Evolutionary conservation across 192 early-diverging fungal species (phyloP).

Genomic region (Backusella mclennaniae): DNA sequence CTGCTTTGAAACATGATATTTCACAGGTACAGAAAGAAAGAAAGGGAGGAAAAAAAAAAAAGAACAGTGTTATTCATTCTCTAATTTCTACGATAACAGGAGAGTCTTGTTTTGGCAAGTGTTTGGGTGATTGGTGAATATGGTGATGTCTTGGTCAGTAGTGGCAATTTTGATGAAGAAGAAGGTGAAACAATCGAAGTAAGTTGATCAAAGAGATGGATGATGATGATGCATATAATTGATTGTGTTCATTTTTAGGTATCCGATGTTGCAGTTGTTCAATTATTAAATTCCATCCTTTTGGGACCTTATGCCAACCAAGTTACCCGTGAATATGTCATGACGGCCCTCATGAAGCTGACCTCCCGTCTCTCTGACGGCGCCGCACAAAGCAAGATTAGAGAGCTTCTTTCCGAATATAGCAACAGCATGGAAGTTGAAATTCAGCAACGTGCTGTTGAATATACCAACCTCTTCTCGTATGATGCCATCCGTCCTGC

Average conservation of each 20-base stretch:
- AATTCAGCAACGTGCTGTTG: constrained; percentile 92
- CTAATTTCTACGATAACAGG: constrained; percentile 54
- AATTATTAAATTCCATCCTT: constrained; percentile 72
- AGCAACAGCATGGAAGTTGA: constrained; percentile 81
- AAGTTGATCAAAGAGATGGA: constrained; percentile 1
- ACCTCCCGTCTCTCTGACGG: constrained; percentile 71
- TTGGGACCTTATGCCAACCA: constrained; percentile 79
- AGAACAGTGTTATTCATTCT: not conserved
- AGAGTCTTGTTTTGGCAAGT: constrained; percentile 84
- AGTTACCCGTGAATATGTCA: constrained; percentile 75
- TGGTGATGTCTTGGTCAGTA: constrained; percentile 84
- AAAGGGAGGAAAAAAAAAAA: not conserved
- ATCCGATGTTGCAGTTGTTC: constrained; percentile 72
- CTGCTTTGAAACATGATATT: constrained; percentile 77
- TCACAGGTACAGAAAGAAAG: constrained; percentile 40
- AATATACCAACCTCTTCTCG: constrained; percentile 81
- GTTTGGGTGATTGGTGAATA: constrained; percentile 97
- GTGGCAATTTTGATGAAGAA: constrained; percentile 62
- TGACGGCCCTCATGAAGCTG: constrained; percentile 90
- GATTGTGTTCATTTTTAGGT: constrained; percentile 30
- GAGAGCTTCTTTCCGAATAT: constrained; percentile 58
- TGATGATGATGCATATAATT: no score
- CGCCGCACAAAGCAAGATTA: constrained; percentile 49
- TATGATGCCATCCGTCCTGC: constrained; percentile 70
- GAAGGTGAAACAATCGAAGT: constrained; percentile 61